Percentiles rank a stretch among this genome's conserved stretches.
Conservation (phyloP, 768 basidiomycete genomes). For the Lentinula guzmanii region DNA sequence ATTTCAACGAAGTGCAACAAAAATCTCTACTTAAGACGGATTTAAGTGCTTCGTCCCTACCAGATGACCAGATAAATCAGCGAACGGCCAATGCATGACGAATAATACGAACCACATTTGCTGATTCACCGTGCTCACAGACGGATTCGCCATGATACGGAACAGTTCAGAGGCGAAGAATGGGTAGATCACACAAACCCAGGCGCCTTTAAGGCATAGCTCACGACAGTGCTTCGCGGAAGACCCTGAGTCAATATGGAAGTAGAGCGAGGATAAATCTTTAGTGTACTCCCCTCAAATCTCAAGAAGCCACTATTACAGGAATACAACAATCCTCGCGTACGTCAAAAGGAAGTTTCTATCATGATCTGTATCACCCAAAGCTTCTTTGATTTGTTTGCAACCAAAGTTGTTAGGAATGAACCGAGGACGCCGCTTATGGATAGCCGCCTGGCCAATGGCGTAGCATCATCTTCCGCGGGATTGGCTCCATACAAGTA, state of each 20-base stretch:
- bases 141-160: slow-evolving; percentile 50
- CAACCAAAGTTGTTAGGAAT: not conserved
- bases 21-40: slow-evolving; percentile 46
- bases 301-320: slow-evolving; percentile 29
- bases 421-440: slow-evolving; percentile 2
- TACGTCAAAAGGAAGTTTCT: slow-evolving; percentile 7
- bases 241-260: slow-evolving; percentile 38
- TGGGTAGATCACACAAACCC: slow-evolving; percentile 10
- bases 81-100: not conserved
- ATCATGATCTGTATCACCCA: slow-evolving; percentile 1
- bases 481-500: not conserved
- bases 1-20: not conserved
- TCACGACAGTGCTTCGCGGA: slow-evolving; percentile 50
- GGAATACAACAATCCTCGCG: slow-evolving; percentile 6
- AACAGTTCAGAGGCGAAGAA: slow-evolving; percentile 20
- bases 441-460: not conserved
- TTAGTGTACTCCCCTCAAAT: slow-evolving; percentile 29
- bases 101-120: slow-evolving; percentile 48
- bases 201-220: slow-evolving; percentile 29
- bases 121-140: slow-evolving; percentile 53
- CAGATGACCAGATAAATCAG: slow-evolving; percentile 8
- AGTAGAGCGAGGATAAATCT: slow-evolving; percentile 35
- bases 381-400: slow-evolving; percentile 9
- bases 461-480: not conserved
- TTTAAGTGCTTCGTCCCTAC: slow-evolving; percentile 63